Evolutionary conservation across 768 basidiomycete species (phyloP).

Genomic region (Lentinula lateritia): DNA sequence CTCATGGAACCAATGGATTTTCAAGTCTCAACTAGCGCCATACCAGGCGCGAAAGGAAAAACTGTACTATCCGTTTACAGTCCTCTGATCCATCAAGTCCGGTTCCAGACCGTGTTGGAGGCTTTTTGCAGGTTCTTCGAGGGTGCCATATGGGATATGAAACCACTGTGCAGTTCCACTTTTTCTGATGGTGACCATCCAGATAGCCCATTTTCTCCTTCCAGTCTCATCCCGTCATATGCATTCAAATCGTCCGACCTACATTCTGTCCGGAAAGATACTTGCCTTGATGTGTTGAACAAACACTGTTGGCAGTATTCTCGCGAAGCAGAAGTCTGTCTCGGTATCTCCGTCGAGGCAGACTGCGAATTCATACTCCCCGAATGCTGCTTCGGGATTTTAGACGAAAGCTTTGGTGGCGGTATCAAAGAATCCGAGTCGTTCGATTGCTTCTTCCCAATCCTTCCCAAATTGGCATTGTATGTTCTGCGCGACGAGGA

Average conservation of each 20-base stretch:
- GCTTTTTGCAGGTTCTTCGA: conserved; percentile 22
- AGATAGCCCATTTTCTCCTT: background rate
- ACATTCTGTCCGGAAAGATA: background rate
- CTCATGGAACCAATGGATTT: conserved; percentile 17
- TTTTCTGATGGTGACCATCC: conserved; percentile 12
- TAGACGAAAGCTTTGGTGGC: conserved; percentile 42
- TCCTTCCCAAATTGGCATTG: conserved; percentile 46
- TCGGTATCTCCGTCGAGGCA: conserved; percentile 45
- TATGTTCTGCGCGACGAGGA: conserved; percentile 41
- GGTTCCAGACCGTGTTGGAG: background rate
- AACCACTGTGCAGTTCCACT: background rate
- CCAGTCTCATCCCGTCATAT: background rate
- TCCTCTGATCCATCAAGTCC: conserved; percentile 7
- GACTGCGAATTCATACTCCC: conserved; percentile 53
- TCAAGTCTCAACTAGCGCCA: conserved; percentile 13
- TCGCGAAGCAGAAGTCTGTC: conserved; percentile 41
- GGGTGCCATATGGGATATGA: conserved; percentile 8
- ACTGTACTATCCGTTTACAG: conserved; percentile 12
- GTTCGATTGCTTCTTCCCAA: conserved; percentile 49
- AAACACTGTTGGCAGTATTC: conserved; percentile 43
- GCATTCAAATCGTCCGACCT: background rate
- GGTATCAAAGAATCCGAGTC: conserved; percentile 30
- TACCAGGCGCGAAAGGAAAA: conserved; percentile 20
- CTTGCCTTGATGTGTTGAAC: conserved; percentile 23
- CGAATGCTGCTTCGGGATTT: conserved; percentile 46